phyloP scores from a whole-genome alignment of 306 rosid genomes.

The Bauhinia variegata region DNA sequence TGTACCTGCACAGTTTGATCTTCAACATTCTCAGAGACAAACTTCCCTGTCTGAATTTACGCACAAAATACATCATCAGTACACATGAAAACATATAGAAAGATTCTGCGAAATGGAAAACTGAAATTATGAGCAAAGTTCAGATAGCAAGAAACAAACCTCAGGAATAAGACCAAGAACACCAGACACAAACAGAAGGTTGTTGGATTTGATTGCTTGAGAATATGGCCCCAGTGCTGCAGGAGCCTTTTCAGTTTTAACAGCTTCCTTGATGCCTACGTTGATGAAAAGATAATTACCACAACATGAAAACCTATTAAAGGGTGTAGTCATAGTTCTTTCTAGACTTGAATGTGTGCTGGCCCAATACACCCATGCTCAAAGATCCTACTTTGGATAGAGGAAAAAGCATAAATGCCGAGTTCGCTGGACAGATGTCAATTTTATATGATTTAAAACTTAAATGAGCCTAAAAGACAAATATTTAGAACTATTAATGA shows the following conservation, averaged over 20 bases:
- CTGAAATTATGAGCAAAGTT: background rate
- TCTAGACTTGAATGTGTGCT: conserved; percentile 3
- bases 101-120: background rate
- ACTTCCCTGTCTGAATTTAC: conserved; percentile 80
- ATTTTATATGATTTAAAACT: background rate
- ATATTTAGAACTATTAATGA: background rate
- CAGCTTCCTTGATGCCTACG: conserved; percentile 76
- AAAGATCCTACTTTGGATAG: background rate
- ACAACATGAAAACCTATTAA: conserved; percentile 2
- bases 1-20: conserved; percentile 95
- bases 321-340: background rate
- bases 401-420: conserved; percentile 7
- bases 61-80: no score
- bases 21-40: conserved; percentile 75
- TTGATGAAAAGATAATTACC: conserved; percentile 4
- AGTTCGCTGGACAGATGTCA: background rate
- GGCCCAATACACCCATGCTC: background rate
- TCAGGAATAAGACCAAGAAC: conserved; percentile 87
- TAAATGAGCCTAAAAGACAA: no score
- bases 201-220: conserved; percentile 87
- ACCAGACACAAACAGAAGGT: conserved; percentile 84
- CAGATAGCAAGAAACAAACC: conserved; percentile 49
- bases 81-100: conserved; percentile 3
- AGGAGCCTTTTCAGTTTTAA: conserved; percentile 86
- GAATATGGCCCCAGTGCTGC: conserved; percentile 97